Evolutionary conservation across 371 early-diverging fungal species (phyloP).

Genomic region (Circinella umbellata): DNA sequence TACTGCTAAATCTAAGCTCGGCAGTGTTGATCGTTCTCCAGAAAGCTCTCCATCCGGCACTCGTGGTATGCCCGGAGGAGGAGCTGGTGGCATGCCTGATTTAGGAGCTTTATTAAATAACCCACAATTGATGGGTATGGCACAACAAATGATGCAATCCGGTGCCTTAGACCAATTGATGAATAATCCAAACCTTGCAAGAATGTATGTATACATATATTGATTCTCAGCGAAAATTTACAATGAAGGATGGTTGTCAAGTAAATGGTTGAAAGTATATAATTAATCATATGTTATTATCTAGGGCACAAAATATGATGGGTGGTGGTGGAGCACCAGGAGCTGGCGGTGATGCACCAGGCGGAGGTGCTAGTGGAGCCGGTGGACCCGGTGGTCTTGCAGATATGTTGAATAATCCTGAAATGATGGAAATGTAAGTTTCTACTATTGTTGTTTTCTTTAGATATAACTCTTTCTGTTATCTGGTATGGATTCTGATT

Average conservation of each 20-base stretch:
- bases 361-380: conserved; percentile 51
- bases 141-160: conserved; percentile 92
- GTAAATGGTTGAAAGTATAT: background rate
- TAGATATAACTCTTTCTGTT: too few relatives aligned
- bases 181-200: conserved; percentile 86
- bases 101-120: conserved; percentile 78
- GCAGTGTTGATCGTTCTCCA: conserved; percentile 41
- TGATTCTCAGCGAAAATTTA: background rate
- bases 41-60: conserved; percentile 34
- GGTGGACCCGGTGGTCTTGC: conserved; percentile 59
- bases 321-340: conserved; percentile 38
- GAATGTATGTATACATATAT: conserved; percentile 69
- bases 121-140: conserved; percentile 94
- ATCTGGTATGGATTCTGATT: too few relatives aligned
- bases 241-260: background rate
- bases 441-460: background rate
- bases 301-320: conserved; percentile 83
- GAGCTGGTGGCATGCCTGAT: conserved; percentile 69
- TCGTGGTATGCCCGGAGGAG: conserved; percentile 47
- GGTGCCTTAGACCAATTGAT: conserved; percentile 85
- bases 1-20: conserved; percentile 61
- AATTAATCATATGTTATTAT: background rate
- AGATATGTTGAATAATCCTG: conserved; percentile 82
- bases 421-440: conserved; percentile 73
- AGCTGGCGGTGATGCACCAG: conserved; percentile 61